Evolutionary conservation across 805 yeast species (phyloP), one percentile per base, ranked within the genome.

Genomic region (Kodamaea kakaduensis): DNA sequence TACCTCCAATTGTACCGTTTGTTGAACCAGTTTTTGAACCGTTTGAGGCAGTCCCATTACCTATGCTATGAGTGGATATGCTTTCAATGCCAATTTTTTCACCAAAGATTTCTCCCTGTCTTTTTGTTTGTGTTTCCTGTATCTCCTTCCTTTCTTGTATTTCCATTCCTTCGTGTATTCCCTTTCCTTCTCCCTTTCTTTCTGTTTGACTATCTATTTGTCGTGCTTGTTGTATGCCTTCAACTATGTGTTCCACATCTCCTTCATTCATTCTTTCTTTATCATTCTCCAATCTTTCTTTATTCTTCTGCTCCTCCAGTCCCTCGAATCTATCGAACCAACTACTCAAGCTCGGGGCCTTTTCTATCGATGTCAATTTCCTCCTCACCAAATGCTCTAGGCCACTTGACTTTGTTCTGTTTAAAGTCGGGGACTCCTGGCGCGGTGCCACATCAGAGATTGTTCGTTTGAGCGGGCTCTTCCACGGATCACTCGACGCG

Each of bases 331-430:
- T 64, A 31, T 51, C 54, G 12, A 58, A 56, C 67, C 64, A 69
- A 12, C 38, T 36, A 21, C 41, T 50, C 6, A 52, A 36, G 3
- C 36, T 34, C 9, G 38, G 29, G 6, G 29, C 30, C 24, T 35
- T 29, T 8, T 29, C 29, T 6, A 16, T 9, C 6, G 32, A 31
- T 12, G 16, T 18, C 17, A 7, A n/a, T 8, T 29, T 36, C 15
- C 38, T 16, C 10, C 33, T 42, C 30, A 38, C 42, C 43, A 30
- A 52, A 10, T 30, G 35, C 36, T 35, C 47, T 22, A 46, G 37
- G 19, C 62, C 69, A 33, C 58, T 49, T 0, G 73, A 62, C 38
- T 61, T 65, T 16, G 71, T 50, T 36, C 74, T 56, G 27, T 41
- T 40, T 8, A 71, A 45, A 9, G 62, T 49, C 2, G 72, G 72